Evolutionary conservation across 371 early-diverging fungal species (phyloP).

Genomic region (Rhizopus sp.): DNA sequence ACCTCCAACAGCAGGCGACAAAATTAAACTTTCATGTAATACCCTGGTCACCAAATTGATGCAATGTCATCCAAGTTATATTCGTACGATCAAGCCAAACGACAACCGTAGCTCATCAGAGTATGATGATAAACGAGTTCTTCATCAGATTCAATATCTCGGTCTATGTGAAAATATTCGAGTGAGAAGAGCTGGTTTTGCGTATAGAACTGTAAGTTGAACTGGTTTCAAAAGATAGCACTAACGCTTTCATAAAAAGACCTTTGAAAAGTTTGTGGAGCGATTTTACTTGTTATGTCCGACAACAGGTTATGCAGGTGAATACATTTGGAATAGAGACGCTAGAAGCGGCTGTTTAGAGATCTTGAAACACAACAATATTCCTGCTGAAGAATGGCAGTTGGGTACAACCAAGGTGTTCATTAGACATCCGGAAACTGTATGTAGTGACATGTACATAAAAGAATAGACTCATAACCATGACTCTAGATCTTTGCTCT

Average conservation of each 20-base stretch:
- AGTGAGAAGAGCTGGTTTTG: slow-evolving; percentile 96
- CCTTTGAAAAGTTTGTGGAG: slow-evolving; percentile 53
- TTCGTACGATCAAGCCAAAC: slow-evolving; percentile 99
- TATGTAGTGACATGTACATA: slow-evolving; percentile 18
- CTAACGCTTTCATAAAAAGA: slow-evolving; percentile 14
- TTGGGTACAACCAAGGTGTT: slow-evolving; percentile 93
- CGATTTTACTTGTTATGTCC: slow-evolving; percentile 78
- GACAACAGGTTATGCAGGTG: slow-evolving; percentile 83
- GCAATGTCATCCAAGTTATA: slow-evolving; percentile 96
- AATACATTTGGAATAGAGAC: slow-evolving; percentile 88
- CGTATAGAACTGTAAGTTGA: slow-evolving; percentile 64
- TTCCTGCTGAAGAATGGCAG: slow-evolving; percentile 93
- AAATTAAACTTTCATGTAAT: slow-evolving; percentile 77
- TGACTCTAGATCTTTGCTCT: slow-evolving; percentile 75
- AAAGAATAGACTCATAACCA: slow-evolving; percentile 1
- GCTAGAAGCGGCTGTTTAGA: slow-evolving; percentile 66
- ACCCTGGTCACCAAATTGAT: slow-evolving; percentile 90
- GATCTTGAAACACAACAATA: slow-evolving; percentile 86
- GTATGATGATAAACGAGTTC: slow-evolving; percentile 89
- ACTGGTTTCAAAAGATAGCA: slow-evolving; percentile 23
- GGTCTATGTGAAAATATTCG: slow-evolving; percentile 97
- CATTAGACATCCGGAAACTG: slow-evolving; percentile 94
- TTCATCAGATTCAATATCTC: slow-evolving; percentile 96
- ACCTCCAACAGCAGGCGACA: slow-evolving; percentile 82
- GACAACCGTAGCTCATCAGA: slow-evolving; percentile 87